Conservation (phyloP, 2,329 filamentous ascomycete species). For the Aspergillus sp. region DNA sequence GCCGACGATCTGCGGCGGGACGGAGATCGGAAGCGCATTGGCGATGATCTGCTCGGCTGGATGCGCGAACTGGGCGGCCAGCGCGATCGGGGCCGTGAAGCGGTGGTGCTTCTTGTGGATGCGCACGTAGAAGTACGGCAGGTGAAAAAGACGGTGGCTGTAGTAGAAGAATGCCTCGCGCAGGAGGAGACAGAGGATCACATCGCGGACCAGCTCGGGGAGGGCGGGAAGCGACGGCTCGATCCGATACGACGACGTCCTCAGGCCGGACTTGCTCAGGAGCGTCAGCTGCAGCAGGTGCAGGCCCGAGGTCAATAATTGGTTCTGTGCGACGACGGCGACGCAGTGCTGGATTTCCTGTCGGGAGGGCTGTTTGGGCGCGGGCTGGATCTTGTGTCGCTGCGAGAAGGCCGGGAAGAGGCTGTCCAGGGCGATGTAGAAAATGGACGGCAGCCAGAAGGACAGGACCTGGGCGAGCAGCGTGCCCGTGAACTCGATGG, state of each 20-base stretch:
- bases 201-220: constrained; percentile 31
- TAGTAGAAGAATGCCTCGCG: constrained; percentile 50
- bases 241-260: constrained; percentile 31
- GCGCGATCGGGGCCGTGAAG: constrained; percentile 47
- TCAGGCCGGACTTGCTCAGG: constrained; percentile 6
- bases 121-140: constrained; percentile 38
- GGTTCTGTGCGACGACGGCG: constrained; percentile 40
- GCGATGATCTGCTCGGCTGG: constrained; percentile 48
- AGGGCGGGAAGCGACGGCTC: constrained; percentile 28
- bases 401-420: constrained; percentile 41
- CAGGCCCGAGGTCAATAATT: constrained; percentile 33
- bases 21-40: constrained; percentile 43
- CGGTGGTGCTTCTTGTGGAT: constrained; percentile 50
- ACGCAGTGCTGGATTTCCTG: constrained; percentile 39
- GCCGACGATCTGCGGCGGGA: constrained; percentile 40
- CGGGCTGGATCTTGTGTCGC: constrained; percentile 47
- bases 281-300: constrained; percentile 18
- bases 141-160: constrained; percentile 45
- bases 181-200: constrained; percentile 33
- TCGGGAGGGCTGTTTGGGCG: constrained; percentile 40
- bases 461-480: constrained; percentile 14
- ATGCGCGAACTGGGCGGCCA: constrained; percentile 49
- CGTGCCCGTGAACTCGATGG: constrained; percentile 20
- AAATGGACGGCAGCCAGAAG: constrained; percentile 19
- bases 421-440: constrained; percentile 38